phyloP scores from a whole-genome alignment of 164 flowering plant species.

The Vitis rupestris region DNA sequence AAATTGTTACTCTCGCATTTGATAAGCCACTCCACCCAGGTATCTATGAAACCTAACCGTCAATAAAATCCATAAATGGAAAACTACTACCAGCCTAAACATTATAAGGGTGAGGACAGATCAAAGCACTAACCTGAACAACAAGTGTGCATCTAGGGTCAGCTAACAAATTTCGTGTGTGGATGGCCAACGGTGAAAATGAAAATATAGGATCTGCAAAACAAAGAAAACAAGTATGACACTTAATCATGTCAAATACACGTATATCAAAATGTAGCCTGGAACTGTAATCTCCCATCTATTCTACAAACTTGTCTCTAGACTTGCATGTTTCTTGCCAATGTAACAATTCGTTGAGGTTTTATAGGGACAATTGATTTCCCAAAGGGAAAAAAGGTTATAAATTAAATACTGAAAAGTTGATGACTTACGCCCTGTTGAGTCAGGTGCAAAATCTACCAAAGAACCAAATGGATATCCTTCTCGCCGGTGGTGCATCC shows the following conservation, averaged over 20 bases:
- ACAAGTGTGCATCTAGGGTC: slow-evolving; percentile 96
- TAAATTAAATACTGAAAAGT: neutral
- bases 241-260: too few relatives aligned
- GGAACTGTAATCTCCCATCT: too few relatives aligned
- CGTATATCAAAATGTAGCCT: too few relatives aligned
- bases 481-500: slow-evolving; percentile 93
- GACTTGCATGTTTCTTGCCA: too few relatives aligned
- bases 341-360: too few relatives aligned
- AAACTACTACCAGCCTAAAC: slow-evolving; percentile 2
- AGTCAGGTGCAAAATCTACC: slow-evolving; percentile 97
- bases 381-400: neutral
- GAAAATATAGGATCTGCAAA: slow-evolving; percentile 92
- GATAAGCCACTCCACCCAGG: slow-evolving; percentile 99
- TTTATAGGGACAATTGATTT: neutral
- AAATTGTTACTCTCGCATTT: slow-evolving; percentile 96
- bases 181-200: slow-evolving; percentile 98
- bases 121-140: slow-evolving; percentile 69
- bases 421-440: slow-evolving; percentile 82
- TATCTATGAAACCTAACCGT: slow-evolving; percentile 48
- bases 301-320: too few relatives aligned
- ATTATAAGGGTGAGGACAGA: neutral
- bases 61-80: slow-evolving; percentile 24
- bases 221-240: neutral
- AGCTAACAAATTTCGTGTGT: slow-evolving; percentile 86
- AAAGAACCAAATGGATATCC: slow-evolving; percentile 99